phyloP scores from a whole-genome alignment of 2,329 filamentous ascomycete species.

The Beauveria sp. region DNA sequence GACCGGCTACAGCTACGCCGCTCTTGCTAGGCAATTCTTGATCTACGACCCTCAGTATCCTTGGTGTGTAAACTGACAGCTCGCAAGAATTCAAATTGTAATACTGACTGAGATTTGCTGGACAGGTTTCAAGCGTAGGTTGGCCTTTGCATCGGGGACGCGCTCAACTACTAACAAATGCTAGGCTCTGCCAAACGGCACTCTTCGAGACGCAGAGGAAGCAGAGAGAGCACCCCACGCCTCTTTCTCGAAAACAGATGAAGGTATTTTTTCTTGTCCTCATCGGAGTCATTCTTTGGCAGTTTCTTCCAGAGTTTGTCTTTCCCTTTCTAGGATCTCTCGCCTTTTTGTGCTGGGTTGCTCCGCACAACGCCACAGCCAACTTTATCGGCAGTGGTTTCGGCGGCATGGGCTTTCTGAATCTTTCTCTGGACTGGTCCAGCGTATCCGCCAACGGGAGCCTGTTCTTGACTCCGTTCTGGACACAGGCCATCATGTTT shows the following conservation, averaged over 20 bases:
- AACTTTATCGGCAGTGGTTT: conserved; percentile 55
- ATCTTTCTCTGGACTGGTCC: conserved; percentile 53
- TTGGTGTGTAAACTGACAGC: conserved; percentile 15
- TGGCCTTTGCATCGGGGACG: background rate
- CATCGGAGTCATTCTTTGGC: conserved; percentile 48
- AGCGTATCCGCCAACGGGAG: conserved; percentile 42
- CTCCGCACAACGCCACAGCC: conserved; percentile 46
- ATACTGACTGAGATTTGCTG: background rate
- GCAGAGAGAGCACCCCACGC: conserved; percentile 41
- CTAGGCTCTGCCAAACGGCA: conserved; percentile 42
- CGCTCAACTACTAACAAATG: background rate
- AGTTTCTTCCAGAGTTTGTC: conserved; percentile 53
- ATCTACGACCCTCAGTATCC: conserved; percentile 47
- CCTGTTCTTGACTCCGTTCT: conserved; percentile 49
- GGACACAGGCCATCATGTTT: conserved; percentile 50
- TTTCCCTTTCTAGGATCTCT: conserved; percentile 53
- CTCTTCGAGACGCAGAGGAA: conserved; percentile 50
- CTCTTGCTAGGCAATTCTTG: conserved; percentile 47
- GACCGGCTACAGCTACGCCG: conserved; percentile 51
- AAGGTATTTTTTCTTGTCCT: conserved; percentile 48
- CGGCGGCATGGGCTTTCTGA: conserved; percentile 56
- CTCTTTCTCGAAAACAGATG: conserved; percentile 44
- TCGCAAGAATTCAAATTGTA: background rate
- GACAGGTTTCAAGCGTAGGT: conserved; percentile 31
- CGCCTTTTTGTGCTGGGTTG: conserved; percentile 57